A percentile compares a stretch with the other conserved stretches of the same genome.
phyloP scores from a whole-genome alignment of 208 protist species.

The Leishmania tarentolae region DNA sequence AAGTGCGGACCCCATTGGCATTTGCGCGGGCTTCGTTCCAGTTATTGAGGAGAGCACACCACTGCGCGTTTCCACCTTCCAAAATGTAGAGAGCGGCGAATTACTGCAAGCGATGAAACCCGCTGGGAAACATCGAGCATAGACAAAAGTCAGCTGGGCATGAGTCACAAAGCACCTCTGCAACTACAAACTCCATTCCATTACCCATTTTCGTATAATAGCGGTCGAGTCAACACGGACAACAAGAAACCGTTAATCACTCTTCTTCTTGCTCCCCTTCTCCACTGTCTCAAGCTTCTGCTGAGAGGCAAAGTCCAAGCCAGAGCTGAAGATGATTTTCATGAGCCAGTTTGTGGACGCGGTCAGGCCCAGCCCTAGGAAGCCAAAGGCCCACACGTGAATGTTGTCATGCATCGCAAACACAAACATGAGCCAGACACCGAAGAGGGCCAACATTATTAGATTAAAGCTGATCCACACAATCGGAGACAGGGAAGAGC shows the following conservation, averaged over 20 bases:
- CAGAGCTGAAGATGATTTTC: slow-evolving; percentile 71
- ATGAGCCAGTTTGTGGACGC: slow-evolving; percentile 91
- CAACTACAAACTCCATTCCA: neutral
- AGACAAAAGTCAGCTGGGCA: neutral
- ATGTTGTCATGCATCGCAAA: slow-evolving; percentile 74
- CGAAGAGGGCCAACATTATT: slow-evolving; percentile 73
- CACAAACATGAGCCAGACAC: slow-evolving; percentile 79
- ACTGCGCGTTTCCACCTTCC: neutral
- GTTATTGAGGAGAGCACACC: neutral
- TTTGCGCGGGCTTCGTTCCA: neutral
- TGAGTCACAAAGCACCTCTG: neutral
- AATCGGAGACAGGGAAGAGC: slow-evolving; percentile 78
- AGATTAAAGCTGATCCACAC: slow-evolving; percentile 87
- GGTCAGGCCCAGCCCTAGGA: slow-evolving; percentile 74
- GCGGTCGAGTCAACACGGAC: neutral
- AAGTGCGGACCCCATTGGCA: neutral
- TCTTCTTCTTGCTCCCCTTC: slow-evolving; percentile 36
- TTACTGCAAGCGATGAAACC: neutral
- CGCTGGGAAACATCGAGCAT: neutral
- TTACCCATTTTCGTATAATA: neutral
- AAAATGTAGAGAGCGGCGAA: neutral
- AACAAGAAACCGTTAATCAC: slow-evolving; percentile 15
- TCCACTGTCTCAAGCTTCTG: slow-evolving; percentile 28
- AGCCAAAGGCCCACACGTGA: slow-evolving; percentile 89
- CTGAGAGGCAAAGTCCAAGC: slow-evolving; percentile 58